A percentile compares a stretch with the other conserved stretches of the same genome.
phyloP scores from a whole-genome alignment of 352 stramenopile genomes.

The Sclerospora graminicola region DNA sequence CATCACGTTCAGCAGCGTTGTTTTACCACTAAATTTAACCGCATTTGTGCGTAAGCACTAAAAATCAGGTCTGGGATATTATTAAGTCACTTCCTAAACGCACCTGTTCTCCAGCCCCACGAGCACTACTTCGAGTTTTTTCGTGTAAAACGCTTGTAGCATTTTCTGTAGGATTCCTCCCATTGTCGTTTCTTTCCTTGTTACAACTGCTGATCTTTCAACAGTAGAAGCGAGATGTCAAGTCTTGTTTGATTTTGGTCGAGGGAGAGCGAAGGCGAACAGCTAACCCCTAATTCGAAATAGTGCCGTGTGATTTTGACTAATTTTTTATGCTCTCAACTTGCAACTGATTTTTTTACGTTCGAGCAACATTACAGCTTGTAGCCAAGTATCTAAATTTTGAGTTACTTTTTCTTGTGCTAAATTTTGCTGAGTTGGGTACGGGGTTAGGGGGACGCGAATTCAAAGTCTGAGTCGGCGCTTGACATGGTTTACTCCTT shows the following conservation, averaged over 20 bases:
- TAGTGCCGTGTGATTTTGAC: not conserved
- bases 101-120: conserved; percentile 94
- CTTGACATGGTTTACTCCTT: no score
- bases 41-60: conserved; percentile 5
- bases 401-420: no score
- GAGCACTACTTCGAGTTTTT: conserved; percentile 96
- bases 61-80: no score
- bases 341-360: conserved; percentile 1
- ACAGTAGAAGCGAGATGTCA: not conserved
- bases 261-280: not conserved
- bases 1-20: conserved; percentile 93
- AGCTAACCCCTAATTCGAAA: not conserved
- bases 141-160: conserved; percentile 94
- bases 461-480: no score
- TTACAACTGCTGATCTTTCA: not conserved
- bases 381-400: no score
- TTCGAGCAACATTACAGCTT: not conserved
- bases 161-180: conserved; percentile 90
- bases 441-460: no score
- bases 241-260: not conserved
- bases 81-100: conserved; percentile 4
- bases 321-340: not conserved
- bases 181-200: conserved; percentile 48
- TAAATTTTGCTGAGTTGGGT: no score
- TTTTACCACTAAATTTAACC: conserved; percentile 86